Evolutionary conservation across 768 basidiomycete genomes (phyloP), one percentile per base, ranked within the genome.

Genomic region (Russula sp.): DNA sequence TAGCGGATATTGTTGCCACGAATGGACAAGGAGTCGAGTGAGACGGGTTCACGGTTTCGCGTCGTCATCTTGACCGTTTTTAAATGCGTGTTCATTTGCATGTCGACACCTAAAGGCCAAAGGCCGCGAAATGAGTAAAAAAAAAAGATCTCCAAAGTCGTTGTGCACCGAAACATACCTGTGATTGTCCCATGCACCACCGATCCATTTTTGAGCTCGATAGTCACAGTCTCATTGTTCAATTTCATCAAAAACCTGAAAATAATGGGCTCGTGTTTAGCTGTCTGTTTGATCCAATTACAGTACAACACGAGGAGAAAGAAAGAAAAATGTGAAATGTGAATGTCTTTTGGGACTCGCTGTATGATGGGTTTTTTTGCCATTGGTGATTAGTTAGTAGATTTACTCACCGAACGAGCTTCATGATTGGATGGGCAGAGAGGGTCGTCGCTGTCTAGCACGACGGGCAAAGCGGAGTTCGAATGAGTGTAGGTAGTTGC

Each of bases 41-140:
- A 80, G 30, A 86, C 78, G 5, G 94, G 92, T 61, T 94, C 92
- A 65, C 92, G 89, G 74, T 93, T 94, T 59, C 93, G 86, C 34
- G 86, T 82, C n/a, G 93, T 93, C 81, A 98, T 88, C 78, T 97
- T 98, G 69, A 99, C 92, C 54, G 94, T 92, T 81, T 99, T 99
- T 58, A 99, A 82, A 71, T 98, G 90, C 3, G 96, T 98, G 79
- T 98, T 98, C 96, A 99, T 99, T 73, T 96, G 94, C 83, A 96
- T 94, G 77, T 99, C 96, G 57, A 99, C 97, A 63, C 94, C 96
- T 98, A n/a, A 75, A 30, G 5, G 28, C 28, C 2, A 30, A 18
- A n/a, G 2, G 3, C 5, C 9, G 9, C 5, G 8, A 13, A 34
- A 34, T 8, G 34, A 34, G 34, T 34, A 2, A 34, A 34, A 34